Percentiles rank a stretch among this genome's conserved stretches.
These are phyloP conservation scores for Russula earlei DNA, from an alignment of 768 basidiomycete species.

Conservation along the genomic window DNA sequence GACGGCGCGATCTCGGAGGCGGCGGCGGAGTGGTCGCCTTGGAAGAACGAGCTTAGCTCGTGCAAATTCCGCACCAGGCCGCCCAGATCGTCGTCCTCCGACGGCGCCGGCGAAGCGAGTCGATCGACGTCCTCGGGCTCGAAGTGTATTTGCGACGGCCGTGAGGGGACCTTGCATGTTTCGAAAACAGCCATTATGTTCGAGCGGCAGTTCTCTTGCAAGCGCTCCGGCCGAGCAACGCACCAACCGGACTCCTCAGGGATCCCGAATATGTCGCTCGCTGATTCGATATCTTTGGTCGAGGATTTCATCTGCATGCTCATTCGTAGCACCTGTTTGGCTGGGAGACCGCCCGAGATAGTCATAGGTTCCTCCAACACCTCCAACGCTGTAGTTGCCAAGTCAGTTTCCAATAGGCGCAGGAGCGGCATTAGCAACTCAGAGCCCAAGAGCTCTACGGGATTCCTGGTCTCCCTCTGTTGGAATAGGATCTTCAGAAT, in stretches of 20 bases:
- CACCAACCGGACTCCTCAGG: conserved; percentile 84
- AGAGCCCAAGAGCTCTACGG: conserved; percentile 65
- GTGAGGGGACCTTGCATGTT: conserved; percentile 60
- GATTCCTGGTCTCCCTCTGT: conserved; percentile 68
- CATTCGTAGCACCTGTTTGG: conserved; percentile 85
- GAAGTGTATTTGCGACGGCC: conserved; percentile 66
- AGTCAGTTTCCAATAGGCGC: conserved; percentile 78
- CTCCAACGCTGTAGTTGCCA: conserved; percentile 77
- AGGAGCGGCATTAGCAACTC: conserved; percentile 88
- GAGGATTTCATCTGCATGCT: conserved; percentile 61
- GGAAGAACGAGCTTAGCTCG: conserved; percentile 67
- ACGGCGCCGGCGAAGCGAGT: conserved; percentile 18
- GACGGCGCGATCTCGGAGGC: conserved; percentile 3
- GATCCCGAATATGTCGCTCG: conserved; percentile 70
- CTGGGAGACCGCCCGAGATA: conserved; percentile 66
- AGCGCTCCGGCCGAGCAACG: conserved; percentile 55
- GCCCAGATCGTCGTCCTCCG: conserved; percentile 63
- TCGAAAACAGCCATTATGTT: conserved; percentile 84
- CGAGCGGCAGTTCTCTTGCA: conserved; percentile 53
- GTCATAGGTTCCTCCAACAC: conserved; percentile 88
- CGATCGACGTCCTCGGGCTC: conserved; percentile 49
- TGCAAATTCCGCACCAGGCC: conserved; percentile 72
- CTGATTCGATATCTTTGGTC: conserved; percentile 39
- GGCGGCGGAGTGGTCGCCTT: conserved; percentile 29
- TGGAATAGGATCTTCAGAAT: conserved; percentile 84